phyloP scores from a whole-genome alignment of 768 basidiomycete species.

The Collybia sordida region DNA sequence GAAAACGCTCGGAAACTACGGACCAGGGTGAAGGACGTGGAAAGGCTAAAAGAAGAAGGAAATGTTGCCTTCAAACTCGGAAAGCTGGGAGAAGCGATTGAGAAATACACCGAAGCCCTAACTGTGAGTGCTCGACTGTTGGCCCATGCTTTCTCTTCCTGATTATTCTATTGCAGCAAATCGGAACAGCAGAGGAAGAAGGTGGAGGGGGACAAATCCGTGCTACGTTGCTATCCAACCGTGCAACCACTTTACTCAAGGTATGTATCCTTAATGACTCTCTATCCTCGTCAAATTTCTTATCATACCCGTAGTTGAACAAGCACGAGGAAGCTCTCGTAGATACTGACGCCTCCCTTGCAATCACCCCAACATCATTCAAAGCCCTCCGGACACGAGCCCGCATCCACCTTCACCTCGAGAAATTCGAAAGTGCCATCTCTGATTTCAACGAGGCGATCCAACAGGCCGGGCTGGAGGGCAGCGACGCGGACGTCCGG shows the following conservation, averaged over 20 bases:
- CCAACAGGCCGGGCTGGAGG: conserved; percentile 67
- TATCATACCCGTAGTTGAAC: conserved; percentile 47
- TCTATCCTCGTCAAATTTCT: conserved; percentile 4
- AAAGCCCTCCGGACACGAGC: conserved; percentile 88
- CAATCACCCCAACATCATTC: conserved; percentile 64
- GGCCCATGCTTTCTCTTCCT: neutral
- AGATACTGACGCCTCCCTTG: conserved; percentile 70
- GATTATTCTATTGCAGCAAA: conserved; percentile 39
- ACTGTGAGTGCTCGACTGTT: conserved; percentile 43
- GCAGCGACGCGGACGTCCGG: conserved; percentile 59
- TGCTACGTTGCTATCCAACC: conserved; percentile 78
- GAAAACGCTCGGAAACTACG: conserved; percentile 68
- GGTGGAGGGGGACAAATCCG: conserved; percentile 79
- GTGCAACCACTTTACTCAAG: conserved; percentile 80
- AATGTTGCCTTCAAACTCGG: conserved; percentile 72
- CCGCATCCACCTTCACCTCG: conserved; percentile 71
- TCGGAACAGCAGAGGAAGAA: conserved; percentile 69
- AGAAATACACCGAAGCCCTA: conserved; percentile 70
- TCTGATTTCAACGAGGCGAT: conserved; percentile 80
- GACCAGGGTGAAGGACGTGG: conserved; percentile 80
- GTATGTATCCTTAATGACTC: conserved; percentile 28
- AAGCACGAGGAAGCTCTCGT: conserved; percentile 65
- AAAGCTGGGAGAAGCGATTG: conserved; percentile 58
- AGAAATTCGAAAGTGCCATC: conserved; percentile 70
- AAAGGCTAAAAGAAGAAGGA: conserved; percentile 82